Evolutionary conservation across 2,329 filamentous ascomycete genomes (phyloP).

Genomic region (Ophiocordyceps camponoti-floridani): DNA sequence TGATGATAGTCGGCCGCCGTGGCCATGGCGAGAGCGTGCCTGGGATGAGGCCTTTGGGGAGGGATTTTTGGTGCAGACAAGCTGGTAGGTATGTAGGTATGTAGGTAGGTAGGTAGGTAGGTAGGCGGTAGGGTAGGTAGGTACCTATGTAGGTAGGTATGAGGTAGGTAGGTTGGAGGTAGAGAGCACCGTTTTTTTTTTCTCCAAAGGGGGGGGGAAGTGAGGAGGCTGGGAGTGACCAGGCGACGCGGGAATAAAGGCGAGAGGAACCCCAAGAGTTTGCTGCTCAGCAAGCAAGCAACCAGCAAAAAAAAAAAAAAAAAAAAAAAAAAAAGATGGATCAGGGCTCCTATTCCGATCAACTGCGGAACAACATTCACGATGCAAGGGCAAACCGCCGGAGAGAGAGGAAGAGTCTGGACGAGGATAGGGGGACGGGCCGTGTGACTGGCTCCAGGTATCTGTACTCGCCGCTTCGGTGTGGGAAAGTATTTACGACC

Average conservation of each 20-base stretch:
- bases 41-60: too few relatives aligned
- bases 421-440: not conserved
- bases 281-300: not conserved
- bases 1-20: slow-evolving; percentile 6
- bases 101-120: too few relatives aligned
- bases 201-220: not conserved
- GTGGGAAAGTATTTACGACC: not conserved
- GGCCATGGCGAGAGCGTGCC: slow-evolving; percentile 12
- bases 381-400: not conserved
- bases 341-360: not conserved
- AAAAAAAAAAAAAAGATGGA: not conserved
- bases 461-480: not conserved
- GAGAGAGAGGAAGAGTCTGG: not conserved
- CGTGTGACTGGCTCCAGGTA: not conserved
- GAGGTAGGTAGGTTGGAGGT: too few relatives aligned
- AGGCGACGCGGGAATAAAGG: not conserved
- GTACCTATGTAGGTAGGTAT: too few relatives aligned
- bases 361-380: not conserved
- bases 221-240: not conserved
- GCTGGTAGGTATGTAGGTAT: too few relatives aligned
- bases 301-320: not conserved
- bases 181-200: too few relatives aligned
- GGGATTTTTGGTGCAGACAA: not conserved
- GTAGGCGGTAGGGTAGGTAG: too few relatives aligned
- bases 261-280: not conserved